Conservation (phyloP, 1,284 basidiomycete species). For the Cryptococcus wingfieldii region DNA sequence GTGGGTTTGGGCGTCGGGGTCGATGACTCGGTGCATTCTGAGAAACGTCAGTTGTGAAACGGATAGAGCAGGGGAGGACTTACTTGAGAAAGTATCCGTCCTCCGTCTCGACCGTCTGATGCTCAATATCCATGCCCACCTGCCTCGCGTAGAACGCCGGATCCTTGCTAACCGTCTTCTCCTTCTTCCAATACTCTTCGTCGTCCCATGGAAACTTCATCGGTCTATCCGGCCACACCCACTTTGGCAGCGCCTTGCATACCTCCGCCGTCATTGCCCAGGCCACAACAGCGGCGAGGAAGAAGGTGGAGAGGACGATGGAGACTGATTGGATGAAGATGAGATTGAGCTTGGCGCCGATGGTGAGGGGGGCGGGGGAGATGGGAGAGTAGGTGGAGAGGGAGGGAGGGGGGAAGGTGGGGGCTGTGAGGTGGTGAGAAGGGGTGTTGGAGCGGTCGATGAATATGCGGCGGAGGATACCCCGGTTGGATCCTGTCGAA, state of each 20-base stretch:
- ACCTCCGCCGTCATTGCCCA: slow-evolving; percentile 48
- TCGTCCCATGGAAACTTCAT: slow-evolving; percentile 55
- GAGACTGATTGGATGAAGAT: slow-evolving; percentile 52
- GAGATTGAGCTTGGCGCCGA: slow-evolving; percentile 42
- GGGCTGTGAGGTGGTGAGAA: slow-evolving; percentile 44
- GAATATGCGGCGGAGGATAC: slow-evolving; percentile 44
- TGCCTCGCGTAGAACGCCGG: slow-evolving; percentile 57
- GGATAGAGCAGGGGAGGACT: slow-evolving; percentile 11
- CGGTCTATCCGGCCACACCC: slow-evolving; percentile 30
- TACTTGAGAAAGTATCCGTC: slow-evolving; percentile 57
- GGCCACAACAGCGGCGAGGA: slow-evolving; percentile 50
- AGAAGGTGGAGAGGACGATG: slow-evolving; percentile 53
- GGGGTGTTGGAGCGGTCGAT: slow-evolving; percentile 46
- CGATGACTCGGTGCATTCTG: slow-evolving; percentile 56
- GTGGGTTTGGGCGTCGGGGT: slow-evolving; percentile 49
- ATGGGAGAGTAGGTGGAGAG: slow-evolving; percentile 43
- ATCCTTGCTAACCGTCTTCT: slow-evolving; percentile 54
- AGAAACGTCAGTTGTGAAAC: background rate
- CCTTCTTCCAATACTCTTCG: slow-evolving; percentile 51
- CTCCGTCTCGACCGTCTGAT: slow-evolving; percentile 58
- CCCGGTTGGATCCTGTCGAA: slow-evolving; percentile 26
- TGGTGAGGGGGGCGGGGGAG: slow-evolving; percentile 32
- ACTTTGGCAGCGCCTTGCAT: slow-evolving; percentile 32
- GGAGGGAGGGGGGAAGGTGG: slow-evolving; percentile 48
- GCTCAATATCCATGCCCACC: slow-evolving; percentile 57